phyloP scores from a whole-genome alignment of 306 rosid species.

The Cucurbita moschata region DNA sequence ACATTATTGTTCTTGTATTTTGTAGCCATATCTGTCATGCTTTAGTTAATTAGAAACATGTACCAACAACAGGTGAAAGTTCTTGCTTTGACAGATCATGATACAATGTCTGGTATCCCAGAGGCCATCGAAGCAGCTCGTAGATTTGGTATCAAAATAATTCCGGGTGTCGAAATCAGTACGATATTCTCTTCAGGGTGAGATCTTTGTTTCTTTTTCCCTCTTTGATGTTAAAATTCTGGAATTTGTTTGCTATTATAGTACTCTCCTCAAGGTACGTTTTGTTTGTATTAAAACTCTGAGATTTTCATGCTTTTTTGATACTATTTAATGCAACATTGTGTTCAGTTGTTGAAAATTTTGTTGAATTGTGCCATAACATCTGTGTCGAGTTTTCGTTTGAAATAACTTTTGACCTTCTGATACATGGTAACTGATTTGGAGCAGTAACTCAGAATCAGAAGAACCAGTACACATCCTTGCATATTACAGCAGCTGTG shows the following conservation, averaged over 20 bases:
- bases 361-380: neutral
- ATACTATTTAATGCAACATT: neutral
- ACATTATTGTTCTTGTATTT: neutral
- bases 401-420: neutral
- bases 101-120: slow-evolving; percentile 85
- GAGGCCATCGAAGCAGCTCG: slow-evolving; percentile 82
- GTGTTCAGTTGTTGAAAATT: neutral
- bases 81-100: slow-evolving; percentile 99
- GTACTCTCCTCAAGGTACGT: neutral
- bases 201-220: neutral
- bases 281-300: too few relatives aligned
- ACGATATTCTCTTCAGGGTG: slow-evolving; percentile 63
- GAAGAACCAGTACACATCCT: slow-evolving; percentile 90
- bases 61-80: slow-evolving; percentile 92
- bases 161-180: slow-evolving; percentile 96
- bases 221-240: neutral
- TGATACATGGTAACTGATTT: slow-evolving; percentile 13
- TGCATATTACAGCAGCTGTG: slow-evolving; percentile 93
- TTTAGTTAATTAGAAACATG: slow-evolving; percentile 30
- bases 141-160: slow-evolving; percentile 76
- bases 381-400: neutral
- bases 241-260: neutral
- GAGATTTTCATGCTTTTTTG: neutral
- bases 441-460: slow-evolving; percentile 55
- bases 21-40: neutral